Percentiles rank a stretch among this genome's conserved stretches.
Conservation (phyloP, 106 monocot species). For the Ottelia alismoides region DNA sequence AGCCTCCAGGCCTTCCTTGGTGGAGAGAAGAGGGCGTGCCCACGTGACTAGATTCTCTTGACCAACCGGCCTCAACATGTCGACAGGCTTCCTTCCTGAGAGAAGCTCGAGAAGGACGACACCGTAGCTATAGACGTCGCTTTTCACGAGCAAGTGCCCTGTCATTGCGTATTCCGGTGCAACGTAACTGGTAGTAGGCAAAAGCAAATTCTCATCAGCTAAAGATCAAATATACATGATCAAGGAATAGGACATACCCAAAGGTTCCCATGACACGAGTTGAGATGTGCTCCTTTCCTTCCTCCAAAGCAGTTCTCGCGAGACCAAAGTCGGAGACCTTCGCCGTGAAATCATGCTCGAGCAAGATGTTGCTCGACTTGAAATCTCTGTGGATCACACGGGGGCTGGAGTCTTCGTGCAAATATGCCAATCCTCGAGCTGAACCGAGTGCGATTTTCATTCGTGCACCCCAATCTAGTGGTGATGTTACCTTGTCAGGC, state of each 20-base stretch:
- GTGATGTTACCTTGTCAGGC: constrained; percentile 34
- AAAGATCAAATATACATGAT: not conserved
- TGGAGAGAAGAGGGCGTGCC: constrained; percentile 84
- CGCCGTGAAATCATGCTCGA: constrained; percentile 72
- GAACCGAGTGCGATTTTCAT: constrained; percentile 84
- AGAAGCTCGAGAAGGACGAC: constrained; percentile 89
- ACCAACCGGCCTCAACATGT: constrained; percentile 65
- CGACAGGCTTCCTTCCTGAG: constrained; percentile 75
- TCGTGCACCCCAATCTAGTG: constrained; percentile 65
- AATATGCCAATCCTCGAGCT: constrained; percentile 82
- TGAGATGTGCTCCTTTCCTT: constrained; percentile 79
- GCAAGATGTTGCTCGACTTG: constrained; percentile 89
- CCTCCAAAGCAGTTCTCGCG: constrained; percentile 67
- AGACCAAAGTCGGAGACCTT: constrained; percentile 97
- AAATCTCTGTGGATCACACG: constrained; percentile 93
- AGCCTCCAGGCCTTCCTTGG: constrained; percentile 28
- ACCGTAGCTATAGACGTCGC: constrained; percentile 95
- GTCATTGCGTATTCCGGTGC: constrained; percentile 98
- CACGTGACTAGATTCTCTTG: constrained; percentile 85
- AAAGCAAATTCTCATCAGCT: not conserved
- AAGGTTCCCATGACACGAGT: constrained; percentile 98
- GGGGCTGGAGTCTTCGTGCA: constrained; percentile 94
- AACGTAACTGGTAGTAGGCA: constrained; percentile 69
- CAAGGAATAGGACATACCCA: constrained; percentile 25
- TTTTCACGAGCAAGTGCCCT: constrained; percentile 93